Percentiles rank a stretch among this genome's conserved stretches.
These are phyloP conservation scores for Lactarius sp. DNA, from an alignment of 768 basidiomycete species.

Conservation along the genomic window DNA sequence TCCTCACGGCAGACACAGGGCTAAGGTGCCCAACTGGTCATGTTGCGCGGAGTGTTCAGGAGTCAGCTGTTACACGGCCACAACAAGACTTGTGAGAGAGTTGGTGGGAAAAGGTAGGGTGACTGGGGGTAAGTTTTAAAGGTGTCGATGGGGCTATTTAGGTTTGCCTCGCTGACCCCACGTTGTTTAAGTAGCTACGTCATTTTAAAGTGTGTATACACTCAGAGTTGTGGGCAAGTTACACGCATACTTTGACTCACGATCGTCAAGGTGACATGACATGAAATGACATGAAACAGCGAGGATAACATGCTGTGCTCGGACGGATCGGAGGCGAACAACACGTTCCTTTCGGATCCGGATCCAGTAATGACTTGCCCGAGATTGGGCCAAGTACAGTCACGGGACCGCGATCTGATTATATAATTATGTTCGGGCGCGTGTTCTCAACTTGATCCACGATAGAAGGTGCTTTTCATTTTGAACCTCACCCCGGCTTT, in stretches of 20 bases:
- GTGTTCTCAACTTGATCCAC: conserved; percentile 5
- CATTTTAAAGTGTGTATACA: not conserved
- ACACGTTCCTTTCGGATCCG: conserved; percentile 8
- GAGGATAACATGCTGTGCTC: conserved; percentile 22
- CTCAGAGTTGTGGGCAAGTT: not conserved
- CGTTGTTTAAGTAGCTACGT: conserved; percentile 9
- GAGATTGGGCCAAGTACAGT: not conserved
- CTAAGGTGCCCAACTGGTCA: not conserved
- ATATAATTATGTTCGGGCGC: conserved; percentile 17
- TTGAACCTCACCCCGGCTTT: not conserved
- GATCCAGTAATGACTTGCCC: not conserved
- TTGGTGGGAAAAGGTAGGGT: not conserved
- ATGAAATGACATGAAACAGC: not conserved
- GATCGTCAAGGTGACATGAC: conserved; percentile 17
- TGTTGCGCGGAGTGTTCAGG: not conserved
- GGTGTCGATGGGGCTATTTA: not conserved
- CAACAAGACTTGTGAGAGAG: too few relatives aligned
- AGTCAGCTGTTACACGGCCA: too few relatives aligned
- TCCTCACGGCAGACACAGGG: conserved; percentile 17
- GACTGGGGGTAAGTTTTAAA: not conserved
- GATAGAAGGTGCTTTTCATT: not conserved
- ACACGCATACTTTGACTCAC: not conserved
- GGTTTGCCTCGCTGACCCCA: conserved; percentile 9
- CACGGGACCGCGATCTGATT: conserved; percentile 23
- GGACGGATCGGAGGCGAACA: conserved; percentile 10